phyloP scores from a whole-genome alignment of 176 grass and related monocot species.

The Triticum turgidum region DNA sequence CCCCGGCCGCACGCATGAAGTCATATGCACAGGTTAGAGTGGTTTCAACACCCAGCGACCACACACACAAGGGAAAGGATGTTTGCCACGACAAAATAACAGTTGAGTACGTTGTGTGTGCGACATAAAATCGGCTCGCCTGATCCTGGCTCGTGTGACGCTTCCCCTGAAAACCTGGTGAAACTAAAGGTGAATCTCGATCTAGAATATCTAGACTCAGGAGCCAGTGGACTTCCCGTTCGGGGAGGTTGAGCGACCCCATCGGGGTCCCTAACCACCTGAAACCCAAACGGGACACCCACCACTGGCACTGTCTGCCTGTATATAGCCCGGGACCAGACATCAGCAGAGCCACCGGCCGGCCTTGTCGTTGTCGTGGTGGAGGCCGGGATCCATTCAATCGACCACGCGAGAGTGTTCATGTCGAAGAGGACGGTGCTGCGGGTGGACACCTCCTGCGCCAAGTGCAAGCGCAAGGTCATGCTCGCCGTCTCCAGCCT shows the following conservation, averaged over 20 bases:
- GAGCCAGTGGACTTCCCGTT: background rate
- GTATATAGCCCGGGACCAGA: background rate
- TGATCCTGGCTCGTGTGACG: no score
- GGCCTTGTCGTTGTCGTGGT: background rate
- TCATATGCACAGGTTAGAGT: constrained; percentile 12
- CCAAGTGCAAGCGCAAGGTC: constrained; percentile 74
- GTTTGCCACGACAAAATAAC: background rate
- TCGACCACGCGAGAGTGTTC: no score
- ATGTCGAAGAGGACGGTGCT: constrained; percentile 64
- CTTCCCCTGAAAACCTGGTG: background rate
- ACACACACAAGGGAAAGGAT: background rate
- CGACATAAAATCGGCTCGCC: no score
- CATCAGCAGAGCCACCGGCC: background rate
- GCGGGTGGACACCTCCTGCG: constrained; percentile 54
- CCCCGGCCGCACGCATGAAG: background rate
- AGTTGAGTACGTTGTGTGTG: background rate
- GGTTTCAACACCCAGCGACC: constrained; percentile 30
- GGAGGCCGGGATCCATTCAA: background rate
- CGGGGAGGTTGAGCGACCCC: constrained; percentile 36
- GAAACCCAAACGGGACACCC: constrained; percentile 13
- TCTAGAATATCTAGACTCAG: background rate
- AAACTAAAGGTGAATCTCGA: background rate
- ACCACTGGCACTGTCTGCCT: background rate
- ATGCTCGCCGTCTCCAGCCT: constrained; percentile 59
- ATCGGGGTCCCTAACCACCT: constrained; percentile 27